These are phyloP conservation scores for Ganoderma resinaceum DNA, from an alignment of 1,284 basidiomycete genomes.

Conservation along the genomic window DNA sequence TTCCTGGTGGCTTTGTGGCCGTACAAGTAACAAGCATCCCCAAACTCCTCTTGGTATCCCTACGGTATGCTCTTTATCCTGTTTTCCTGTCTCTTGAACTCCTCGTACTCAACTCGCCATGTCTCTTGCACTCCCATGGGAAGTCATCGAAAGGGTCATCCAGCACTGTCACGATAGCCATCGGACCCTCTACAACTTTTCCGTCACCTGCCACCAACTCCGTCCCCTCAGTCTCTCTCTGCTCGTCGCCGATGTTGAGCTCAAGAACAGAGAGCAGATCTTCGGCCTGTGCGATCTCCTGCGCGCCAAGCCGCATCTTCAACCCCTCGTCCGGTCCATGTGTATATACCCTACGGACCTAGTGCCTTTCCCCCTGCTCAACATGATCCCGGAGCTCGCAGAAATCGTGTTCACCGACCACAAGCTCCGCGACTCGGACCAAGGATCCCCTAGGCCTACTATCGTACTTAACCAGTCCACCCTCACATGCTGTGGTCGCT, in stretches of 20 bases:
- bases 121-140: background rate
- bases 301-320: background rate
- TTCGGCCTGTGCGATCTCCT: background rate
- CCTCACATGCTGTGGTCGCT: background rate
- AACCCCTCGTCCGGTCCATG: background rate
- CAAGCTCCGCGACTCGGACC: background rate
- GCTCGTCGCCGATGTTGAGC: background rate
- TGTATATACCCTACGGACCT: background rate
- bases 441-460: background rate
- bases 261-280: background rate
- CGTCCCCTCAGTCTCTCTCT: background rate
- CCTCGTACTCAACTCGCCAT: background rate
- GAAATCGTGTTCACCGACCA: background rate
- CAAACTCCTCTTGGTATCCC: background rate
- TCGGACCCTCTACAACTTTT: background rate
- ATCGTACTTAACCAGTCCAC: background rate
- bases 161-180: background rate
- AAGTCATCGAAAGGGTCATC: conserved; percentile 1
- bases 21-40: background rate
- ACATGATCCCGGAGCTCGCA: background rate
- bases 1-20: background rate
- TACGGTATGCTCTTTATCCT: background rate
- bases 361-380: background rate
- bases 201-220: background rate
- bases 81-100: background rate